Evolutionary conservation across 2,329 filamentous ascomycete species (phyloP).

Genomic region (Hypoxylon sp.): DNA sequence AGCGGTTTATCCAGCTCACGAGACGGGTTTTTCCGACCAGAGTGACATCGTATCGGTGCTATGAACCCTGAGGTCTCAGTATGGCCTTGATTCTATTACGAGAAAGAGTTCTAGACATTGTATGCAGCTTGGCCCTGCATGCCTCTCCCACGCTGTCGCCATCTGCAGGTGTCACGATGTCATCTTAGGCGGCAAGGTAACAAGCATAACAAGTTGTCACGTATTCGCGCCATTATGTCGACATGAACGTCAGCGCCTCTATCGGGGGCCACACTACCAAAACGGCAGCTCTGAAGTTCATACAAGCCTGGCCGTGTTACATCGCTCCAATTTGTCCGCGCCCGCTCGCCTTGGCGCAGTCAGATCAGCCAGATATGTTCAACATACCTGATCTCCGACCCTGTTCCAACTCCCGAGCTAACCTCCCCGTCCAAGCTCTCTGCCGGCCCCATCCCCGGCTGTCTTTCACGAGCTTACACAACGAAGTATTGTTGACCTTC

Average conservation of each 20-base stretch:
- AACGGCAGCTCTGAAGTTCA: constrained; percentile 45
- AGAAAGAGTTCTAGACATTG: constrained; percentile 24
- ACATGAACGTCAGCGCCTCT: constrained; percentile 35
- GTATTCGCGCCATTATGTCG: constrained; percentile 38
- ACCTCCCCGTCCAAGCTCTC: constrained; percentile 27
- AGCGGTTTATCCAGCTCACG: constrained; percentile 15
- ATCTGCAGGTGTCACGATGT: constrained; percentile 38
- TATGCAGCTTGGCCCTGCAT: constrained; percentile 1
- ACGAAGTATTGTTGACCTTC: constrained; percentile 22
- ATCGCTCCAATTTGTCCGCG: constrained; percentile 33
- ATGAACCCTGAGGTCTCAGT: constrained; percentile 26
- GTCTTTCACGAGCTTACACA: constrained; percentile 27
- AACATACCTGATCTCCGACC: constrained; percentile 38
- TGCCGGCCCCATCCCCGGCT: constrained; percentile 28
- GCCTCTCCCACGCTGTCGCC: constrained; percentile 30
- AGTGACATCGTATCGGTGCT: constrained; percentile 34
- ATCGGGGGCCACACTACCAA: constrained; percentile 32
- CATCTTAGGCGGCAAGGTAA: constrained; percentile 29
- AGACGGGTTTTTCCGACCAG: constrained; percentile 27
- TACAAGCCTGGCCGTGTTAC: constrained; percentile 39
- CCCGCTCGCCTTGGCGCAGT: constrained; percentile 34
- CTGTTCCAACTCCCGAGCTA: constrained; percentile 34
- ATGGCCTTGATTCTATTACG: constrained; percentile 29
- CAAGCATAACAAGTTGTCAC: constrained; percentile 11
- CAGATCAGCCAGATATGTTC: constrained; percentile 37